Evolutionary conservation across 2,329 filamentous ascomycete species (phyloP).

Genomic region (Aspergillus hortae): DNA sequence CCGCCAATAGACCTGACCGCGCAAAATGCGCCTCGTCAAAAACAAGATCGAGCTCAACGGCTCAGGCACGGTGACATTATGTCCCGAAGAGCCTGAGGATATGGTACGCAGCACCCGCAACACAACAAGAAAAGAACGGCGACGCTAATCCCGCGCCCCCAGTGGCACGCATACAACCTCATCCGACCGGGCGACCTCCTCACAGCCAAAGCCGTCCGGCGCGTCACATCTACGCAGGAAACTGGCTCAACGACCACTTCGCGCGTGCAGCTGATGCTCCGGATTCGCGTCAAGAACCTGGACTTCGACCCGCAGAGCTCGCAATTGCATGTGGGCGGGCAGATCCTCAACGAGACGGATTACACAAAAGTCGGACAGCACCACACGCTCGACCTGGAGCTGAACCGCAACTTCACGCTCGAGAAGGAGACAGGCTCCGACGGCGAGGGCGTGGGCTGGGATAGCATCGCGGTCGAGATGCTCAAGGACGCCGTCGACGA

Average conservation of each 20-base stretch:
- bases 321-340: constrained; percentile 65
- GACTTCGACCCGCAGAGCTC: constrained; percentile 68
- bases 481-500: constrained; percentile 75
- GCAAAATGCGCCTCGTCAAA: constrained; percentile 63
- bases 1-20: background rate
- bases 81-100: constrained; percentile 71
- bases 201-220: constrained; percentile 63
- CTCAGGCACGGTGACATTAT: constrained; percentile 62
- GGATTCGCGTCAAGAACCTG: constrained; percentile 61
- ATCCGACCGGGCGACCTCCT: constrained; percentile 64
- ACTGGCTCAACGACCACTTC: constrained; percentile 62
- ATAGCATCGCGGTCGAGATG: constrained; percentile 77
- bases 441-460: constrained; percentile 64
- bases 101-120: constrained; percentile 51
- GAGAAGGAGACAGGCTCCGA: constrained; percentile 65
- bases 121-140: background rate
- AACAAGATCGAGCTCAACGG: constrained; percentile 64
- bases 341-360: constrained; percentile 63
- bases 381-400: constrained; percentile 77
- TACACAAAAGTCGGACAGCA: constrained; percentile 64
- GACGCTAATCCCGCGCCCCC: constrained; percentile 7
- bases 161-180: constrained; percentile 75
- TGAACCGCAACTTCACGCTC: constrained; percentile 81
- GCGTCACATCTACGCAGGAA: constrained; percentile 57
- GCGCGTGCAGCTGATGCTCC: constrained; percentile 62